phyloP scores from a whole-genome alignment of 1,284 basidiomycete genomes.

The Volvariella surrecta region DNA sequence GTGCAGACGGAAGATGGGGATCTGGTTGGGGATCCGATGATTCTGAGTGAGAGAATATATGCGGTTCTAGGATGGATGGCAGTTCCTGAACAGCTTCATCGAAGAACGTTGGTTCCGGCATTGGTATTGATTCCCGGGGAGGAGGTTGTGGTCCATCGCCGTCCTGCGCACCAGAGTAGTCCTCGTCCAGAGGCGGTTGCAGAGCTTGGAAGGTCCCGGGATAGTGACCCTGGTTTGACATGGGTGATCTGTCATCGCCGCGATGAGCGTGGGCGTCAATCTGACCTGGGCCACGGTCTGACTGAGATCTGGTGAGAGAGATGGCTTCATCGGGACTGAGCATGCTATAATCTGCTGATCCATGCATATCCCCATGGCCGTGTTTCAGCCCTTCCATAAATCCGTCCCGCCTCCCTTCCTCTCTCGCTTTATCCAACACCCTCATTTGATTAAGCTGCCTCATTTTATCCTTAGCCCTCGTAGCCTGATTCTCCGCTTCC shows the following conservation, averaged over 20 bases:
- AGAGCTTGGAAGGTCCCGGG: too few species aligned
- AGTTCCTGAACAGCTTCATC: constrained; percentile 16
- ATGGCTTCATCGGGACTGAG: background rate
- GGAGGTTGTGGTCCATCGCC: too few species aligned
- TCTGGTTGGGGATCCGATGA: background rate
- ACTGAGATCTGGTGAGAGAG: background rate
- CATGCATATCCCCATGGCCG: background rate
- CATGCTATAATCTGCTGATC: background rate
- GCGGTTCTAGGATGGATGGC: constrained; percentile 5
- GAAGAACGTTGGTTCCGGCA: too few species aligned
- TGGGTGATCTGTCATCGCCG: background rate
- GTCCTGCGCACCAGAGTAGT: too few species aligned
- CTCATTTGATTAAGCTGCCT: constrained; percentile 38
- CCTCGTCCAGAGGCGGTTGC: too few species aligned
- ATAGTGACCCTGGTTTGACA: background rate
- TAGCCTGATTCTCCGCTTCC: constrained; percentile 39
- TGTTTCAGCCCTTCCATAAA: constrained; percentile 42
- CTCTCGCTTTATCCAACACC: constrained; percentile 37
- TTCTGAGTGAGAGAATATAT: background rate
- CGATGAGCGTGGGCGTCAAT: background rate
- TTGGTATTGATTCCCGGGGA: too few species aligned
- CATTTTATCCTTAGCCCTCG: constrained; percentile 35
- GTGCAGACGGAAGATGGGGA: background rate
- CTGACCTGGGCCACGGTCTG: background rate
- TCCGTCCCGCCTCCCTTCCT: constrained; percentile 45